A percentile compares a stretch with the other conserved stretches of the same genome.
These are phyloP conservation scores for Chaetomium globosum DNA, from an alignment of 2,329 filamentous ascomycete species.

Conservation along the genomic window DNA sequence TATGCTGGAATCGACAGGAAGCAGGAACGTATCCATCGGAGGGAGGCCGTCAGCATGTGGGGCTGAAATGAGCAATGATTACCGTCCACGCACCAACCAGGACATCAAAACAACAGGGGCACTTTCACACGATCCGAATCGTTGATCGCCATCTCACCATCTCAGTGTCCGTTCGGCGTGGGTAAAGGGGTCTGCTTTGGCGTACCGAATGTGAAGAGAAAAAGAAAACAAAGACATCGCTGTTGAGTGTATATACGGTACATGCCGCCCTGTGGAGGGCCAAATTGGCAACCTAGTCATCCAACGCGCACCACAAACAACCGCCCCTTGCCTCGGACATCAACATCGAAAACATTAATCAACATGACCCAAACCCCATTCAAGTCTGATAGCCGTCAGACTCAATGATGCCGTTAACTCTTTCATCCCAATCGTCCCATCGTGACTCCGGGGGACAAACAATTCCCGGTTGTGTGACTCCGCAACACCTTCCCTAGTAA, in stretches of 20 bases:
- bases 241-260: neutral
- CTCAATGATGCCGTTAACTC: constrained; percentile 22
- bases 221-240: neutral
- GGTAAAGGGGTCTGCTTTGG: neutral
- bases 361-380: constrained; percentile 21
- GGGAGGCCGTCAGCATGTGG: constrained; percentile 2
- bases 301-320: constrained; percentile 6
- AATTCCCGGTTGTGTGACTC: constrained; percentile 15
- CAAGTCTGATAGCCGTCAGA: constrained; percentile 20
- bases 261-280: neutral
- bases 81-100: neutral
- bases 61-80: neutral
- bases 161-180: neutral
- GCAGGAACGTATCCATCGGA: neutral
- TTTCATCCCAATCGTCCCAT: constrained; percentile 31
- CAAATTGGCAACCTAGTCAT: neutral
- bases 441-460: constrained; percentile 25
- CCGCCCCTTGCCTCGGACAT: constrained; percentile 16
- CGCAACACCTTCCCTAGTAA: constrained; percentile 36
- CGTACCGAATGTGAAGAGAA: neutral
- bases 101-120: neutral
- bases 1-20: too few species aligned
- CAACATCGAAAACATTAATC: constrained; percentile 11
- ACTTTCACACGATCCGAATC: neutral
- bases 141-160: neutral